Conservation (phyloP, 1,284 basidiomycete genomes). For the Uromyces viciae-fabae region DNA sequence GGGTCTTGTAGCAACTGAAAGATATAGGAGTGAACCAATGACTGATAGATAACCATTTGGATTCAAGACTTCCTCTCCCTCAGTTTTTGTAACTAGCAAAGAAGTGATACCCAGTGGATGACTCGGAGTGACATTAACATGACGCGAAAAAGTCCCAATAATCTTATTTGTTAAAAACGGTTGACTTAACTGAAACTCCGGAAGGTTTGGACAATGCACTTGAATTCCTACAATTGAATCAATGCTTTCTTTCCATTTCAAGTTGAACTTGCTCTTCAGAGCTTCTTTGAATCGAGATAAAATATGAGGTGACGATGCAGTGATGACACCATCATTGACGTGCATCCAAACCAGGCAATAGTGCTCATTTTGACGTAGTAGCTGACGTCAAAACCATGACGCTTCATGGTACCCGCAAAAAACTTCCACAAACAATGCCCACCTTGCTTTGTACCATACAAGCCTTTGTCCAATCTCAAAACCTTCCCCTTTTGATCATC, state of each 20-base stretch:
- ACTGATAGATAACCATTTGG: constrained; percentile 1
- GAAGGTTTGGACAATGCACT: neutral
- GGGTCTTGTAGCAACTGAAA: neutral
- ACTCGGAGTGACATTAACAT: neutral
- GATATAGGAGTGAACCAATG: neutral
- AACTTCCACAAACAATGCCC: constrained; percentile 25
- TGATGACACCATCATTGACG: constrained; percentile 3
- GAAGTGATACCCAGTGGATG: neutral
- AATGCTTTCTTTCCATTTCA: neutral
- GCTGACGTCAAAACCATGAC: neutral
- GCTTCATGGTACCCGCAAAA: neutral
- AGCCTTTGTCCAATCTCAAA: neutral
- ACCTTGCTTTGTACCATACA: constrained; percentile 21
- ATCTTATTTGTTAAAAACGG: constrained; percentile 1
- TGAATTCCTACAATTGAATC: neutral
- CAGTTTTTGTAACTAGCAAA: neutral
- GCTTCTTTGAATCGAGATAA: neutral
- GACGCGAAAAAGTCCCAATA: neutral
- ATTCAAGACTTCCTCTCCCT: neutral
- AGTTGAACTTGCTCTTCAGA: neutral
- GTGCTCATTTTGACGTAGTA: neutral
- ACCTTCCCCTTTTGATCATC: neutral
- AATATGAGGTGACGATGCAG: neutral
- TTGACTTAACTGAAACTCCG: neutral
- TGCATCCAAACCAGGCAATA: constrained; percentile 11